Conservation (phyloP, 2,329 filamentous ascomycete species). For the Penicillium brasilianum region DNA sequence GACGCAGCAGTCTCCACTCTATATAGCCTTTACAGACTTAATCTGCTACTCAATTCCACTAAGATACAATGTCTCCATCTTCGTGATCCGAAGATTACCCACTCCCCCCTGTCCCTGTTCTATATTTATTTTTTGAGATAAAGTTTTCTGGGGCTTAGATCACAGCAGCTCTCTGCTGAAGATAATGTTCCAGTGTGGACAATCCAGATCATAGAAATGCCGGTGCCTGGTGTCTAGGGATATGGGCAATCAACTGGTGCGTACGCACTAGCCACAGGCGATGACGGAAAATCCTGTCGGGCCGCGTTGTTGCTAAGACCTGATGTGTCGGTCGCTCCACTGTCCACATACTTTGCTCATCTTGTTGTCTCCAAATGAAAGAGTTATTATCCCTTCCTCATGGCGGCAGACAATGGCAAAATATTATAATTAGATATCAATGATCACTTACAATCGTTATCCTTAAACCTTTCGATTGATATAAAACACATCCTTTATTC, state of each 20-base stretch:
- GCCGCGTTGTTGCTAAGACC: not conserved
- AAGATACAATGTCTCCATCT: not conserved
- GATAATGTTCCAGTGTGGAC: not conserved
- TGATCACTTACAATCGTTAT: too few relatives aligned
- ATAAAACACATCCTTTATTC: too few relatives aligned
- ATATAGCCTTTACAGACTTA: not conserved
- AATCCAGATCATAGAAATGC: not conserved
- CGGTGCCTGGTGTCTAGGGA: slow-evolving; percentile 1
- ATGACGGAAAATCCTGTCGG: not conserved
- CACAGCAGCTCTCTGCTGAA: slow-evolving; percentile 1
- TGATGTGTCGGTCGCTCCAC: not conserved
- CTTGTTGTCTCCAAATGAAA: not conserved
- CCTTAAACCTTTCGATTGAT: too few relatives aligned
- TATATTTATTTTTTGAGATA: slow-evolving; percentile 15
- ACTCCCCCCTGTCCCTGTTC: slow-evolving; percentile 6
- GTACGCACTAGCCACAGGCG: slow-evolving; percentile 1
- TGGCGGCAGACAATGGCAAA: not conserved
- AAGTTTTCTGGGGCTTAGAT: slow-evolving; percentile 14
- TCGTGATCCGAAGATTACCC: not conserved
- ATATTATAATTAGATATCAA: not conserved
- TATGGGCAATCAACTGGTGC: not conserved
- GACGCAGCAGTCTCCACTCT: not conserved
- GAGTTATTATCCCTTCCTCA: not conserved
- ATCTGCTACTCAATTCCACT: not conserved
- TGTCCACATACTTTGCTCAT: not conserved